A percentile compares a stretch with the other conserved stretches of the same genome.
These are phyloP conservation scores for Phaeosphaeria sp. DNA, from an alignment of 2,329 filamentous ascomycete genomes.

Conservation along the genomic window DNA sequence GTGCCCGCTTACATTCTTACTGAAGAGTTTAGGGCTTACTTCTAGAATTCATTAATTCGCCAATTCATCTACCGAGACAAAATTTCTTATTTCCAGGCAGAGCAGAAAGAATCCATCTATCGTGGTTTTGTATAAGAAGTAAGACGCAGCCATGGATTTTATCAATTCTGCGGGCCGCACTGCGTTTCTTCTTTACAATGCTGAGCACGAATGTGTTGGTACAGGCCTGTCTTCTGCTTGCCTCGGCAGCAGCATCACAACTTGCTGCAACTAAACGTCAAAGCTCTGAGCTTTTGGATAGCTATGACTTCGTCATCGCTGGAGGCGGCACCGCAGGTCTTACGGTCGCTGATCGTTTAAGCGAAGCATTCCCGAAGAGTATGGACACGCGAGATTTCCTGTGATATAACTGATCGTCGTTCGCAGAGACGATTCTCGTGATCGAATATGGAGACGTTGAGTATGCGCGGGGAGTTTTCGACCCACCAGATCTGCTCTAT, in stretches of 20 bases:
- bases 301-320: conserved; percentile 22
- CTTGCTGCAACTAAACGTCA: conserved; percentile 2
- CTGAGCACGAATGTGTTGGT: background rate
- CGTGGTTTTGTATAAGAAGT: background rate
- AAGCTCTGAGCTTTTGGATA: conserved; percentile 2
- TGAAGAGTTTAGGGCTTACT: background rate
- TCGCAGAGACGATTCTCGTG: conserved; percentile 8
- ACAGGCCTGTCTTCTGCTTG: background rate
- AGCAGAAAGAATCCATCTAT: background rate
- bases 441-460: conserved; percentile 11
- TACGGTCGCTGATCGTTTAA: conserved; percentile 21
- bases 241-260: background rate
- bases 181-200: background rate
- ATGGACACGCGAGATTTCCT: background rate
- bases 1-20: background rate
- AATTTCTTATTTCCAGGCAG: background rate
- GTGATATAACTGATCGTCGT: background rate
- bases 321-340: conserved; percentile 24
- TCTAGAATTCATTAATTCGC: background rate
- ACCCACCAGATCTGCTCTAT: conserved; percentile 1
- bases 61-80: background rate
- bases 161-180: too few relatives aligned
- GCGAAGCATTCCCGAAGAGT: conserved; percentile 10
- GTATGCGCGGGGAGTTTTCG: background rate
- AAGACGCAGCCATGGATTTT: background rate